These are phyloP conservation scores for Trichoderma atrobrunneum DNA, from an alignment of 2,329 filamentous ascomycete genomes.

Conservation along the genomic window DNA sequence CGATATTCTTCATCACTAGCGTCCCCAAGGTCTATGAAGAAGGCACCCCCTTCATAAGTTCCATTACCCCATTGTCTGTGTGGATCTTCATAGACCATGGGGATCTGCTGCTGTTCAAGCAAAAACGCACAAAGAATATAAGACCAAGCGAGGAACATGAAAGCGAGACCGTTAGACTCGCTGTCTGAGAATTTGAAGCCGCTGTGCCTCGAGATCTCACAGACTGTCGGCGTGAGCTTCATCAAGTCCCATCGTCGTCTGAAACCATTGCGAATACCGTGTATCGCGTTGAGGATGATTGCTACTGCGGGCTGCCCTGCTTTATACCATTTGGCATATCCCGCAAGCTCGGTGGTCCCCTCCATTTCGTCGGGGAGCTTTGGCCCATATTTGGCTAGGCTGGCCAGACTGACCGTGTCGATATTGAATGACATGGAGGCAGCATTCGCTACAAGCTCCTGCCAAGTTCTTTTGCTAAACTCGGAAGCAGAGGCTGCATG, in stretches of 20 bases:
- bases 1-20: slow-evolving; percentile 12
- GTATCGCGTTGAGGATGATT: not conserved
- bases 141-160: slow-evolving; percentile 14
- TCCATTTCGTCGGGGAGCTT: slow-evolving; percentile 12
- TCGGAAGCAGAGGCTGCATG: not conserved
- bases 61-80: not conserved
- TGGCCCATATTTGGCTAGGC: not conserved
- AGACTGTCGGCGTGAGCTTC: not conserved
- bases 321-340: not conserved
- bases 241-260: slow-evolving; percentile 4
- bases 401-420: not conserved
- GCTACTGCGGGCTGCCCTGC: not conserved
- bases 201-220: slow-evolving; percentile 3
- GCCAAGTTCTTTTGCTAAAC: not conserved
- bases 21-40: slow-evolving; percentile 8
- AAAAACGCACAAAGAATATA: slow-evolving; percentile 4
- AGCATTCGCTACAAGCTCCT: not conserved
- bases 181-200: not conserved
- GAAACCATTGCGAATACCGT: not conserved
- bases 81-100: not conserved
- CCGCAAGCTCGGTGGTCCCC: not conserved
- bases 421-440: not conserved
- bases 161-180: slow-evolving; percentile 5
- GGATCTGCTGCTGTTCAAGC: not conserved
- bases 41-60: not conserved